Percentiles rank a stretch among this genome's conserved stretches.
Evolutionary conservation across 345 rosid species (phyloP).

Genomic region (Rhodamnia argentea): DNA sequence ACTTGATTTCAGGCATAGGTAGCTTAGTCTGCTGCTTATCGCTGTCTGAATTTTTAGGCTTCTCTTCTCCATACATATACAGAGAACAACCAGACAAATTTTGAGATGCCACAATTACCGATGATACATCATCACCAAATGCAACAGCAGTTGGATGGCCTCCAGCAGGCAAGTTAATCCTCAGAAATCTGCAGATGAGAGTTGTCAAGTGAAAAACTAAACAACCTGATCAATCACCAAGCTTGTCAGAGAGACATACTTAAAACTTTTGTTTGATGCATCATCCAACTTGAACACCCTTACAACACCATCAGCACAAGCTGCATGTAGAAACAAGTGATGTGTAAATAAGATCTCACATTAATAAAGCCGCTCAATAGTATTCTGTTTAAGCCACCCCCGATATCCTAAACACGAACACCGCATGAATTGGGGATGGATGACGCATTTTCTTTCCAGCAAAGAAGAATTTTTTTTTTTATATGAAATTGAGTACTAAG

Average conservation of each 20-base stretch:
- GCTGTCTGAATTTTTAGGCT: slow-evolving; percentile 30
- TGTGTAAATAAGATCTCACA: background rate
- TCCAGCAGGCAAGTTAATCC: slow-evolving; percentile 79
- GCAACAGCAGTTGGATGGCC: slow-evolving; percentile 77
- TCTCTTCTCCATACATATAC: slow-evolving; percentile 89
- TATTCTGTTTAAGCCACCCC: background rate
- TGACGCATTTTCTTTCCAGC: background rate
- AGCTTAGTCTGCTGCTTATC: slow-evolving; percentile 61
- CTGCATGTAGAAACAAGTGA: slow-evolving; percentile 27
- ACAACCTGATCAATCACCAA: background rate
- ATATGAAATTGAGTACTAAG: background rate
- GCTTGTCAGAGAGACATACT: slow-evolving; percentile 29
- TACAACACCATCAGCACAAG: slow-evolving; percentile 80
- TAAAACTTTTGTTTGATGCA: slow-evolving; percentile 92
- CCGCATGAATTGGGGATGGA: background rate
- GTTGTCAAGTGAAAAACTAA: background rate
- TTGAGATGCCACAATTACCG: slow-evolving; percentile 68
- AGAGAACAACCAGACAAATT: slow-evolving; percentile 53
- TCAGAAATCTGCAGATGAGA: slow-evolving; percentile 44
- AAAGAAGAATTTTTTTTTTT: background rate
- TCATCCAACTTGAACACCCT: slow-evolving; percentile 90
- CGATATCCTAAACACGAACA: background rate
- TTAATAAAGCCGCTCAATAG: background rate
- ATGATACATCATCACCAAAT: slow-evolving; percentile 70
- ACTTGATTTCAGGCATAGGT: slow-evolving; percentile 78